Base-by-base conservation (phyloP, 257 asterid species). In the Solanum sejunctum region DNA sequence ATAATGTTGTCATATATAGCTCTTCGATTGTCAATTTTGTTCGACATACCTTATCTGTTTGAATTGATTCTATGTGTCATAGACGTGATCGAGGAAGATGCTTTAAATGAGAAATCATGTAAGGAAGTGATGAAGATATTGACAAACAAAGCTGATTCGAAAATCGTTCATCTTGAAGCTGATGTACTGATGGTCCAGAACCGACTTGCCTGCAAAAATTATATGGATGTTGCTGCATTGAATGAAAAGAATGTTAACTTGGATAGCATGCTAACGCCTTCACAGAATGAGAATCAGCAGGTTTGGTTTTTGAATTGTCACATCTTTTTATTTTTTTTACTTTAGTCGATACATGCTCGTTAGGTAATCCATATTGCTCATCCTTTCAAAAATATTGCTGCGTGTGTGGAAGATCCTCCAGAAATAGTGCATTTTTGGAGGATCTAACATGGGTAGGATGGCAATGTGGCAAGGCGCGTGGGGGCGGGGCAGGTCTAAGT, bases 71-170 rank as follows among this genome's bases (percentile, higher is more conserved):
- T 7, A 21, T 32, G 36, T 32, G 67, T 23, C 71, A 57, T 60
- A 84, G 87, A 84, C 8, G 67, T 84, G 84, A 75, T 84, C 54
- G 80, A 84, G 70, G 79, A 79, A 47, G 84, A 75, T 16, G 87
- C 66, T 26, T 41, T 77, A 64, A 84, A 84, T 15, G 20, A 47
- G 69, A 77, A 61, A 60, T 84, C 83, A 13, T 77, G 87, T 61
- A 16, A 17, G 52, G 54, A 84, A 84, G 87, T 84, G 32, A 20
- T 77, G 54, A 5, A 69, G 79, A 77, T 75, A 39, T n/a, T 45
- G 43, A 45, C 6, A 60, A 43, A 21, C 23, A 61, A 77, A 77
- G 84, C 87, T 41, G 84, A 84, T 84, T 41, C 23, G 12, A 84
- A 84, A 77, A 72, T 56, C 41, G 43, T 32, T 8, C 61, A 72